A percentile compares a stretch with the other conserved stretches of the same genome.
These are phyloP conservation scores for Sporothrix humicola DNA, from an alignment of 2,329 filamentous ascomycete species.

Conservation along the genomic window DNA sequence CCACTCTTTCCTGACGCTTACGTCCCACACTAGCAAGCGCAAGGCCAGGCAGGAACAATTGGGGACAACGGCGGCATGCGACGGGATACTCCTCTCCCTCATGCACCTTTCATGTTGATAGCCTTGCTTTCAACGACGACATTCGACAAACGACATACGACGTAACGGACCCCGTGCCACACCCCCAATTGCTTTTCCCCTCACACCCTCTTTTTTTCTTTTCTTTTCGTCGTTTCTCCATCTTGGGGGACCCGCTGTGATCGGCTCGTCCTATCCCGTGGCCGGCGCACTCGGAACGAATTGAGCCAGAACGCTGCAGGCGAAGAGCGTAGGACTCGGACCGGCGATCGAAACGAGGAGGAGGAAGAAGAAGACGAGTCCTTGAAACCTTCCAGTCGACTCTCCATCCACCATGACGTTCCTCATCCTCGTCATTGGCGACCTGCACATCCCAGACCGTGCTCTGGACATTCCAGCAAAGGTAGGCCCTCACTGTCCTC, in stretches of 20 bases:
- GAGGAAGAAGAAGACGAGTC: background rate
- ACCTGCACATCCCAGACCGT: slow-evolving; percentile 91
- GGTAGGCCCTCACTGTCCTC: slow-evolving; percentile 54
- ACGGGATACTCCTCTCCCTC: slow-evolving; percentile 14
- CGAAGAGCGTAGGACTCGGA: background rate
- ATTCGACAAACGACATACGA: background rate
- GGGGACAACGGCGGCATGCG: slow-evolving; percentile 18
- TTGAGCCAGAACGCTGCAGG: background rate
- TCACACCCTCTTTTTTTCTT: no score
- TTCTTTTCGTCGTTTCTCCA: background rate
- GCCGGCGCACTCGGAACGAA: slow-evolving; percentile 11
- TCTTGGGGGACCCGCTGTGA: slow-evolving; percentile 11
- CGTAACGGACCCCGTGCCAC: background rate
- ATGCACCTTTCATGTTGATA: slow-evolving; percentile 12
- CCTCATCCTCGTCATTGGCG: slow-evolving; percentile 88
- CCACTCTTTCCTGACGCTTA: slow-evolving; percentile 21
- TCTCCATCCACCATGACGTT: slow-evolving; percentile 73
- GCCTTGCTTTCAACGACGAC: slow-evolving; percentile 17
- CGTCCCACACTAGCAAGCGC: slow-evolving; percentile 22
- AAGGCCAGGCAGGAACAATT: slow-evolving; percentile 4
- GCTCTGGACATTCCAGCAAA: slow-evolving; percentile 90
- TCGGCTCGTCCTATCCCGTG: slow-evolving; percentile 11
- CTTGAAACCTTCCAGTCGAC: background rate
- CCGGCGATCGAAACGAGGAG: background rate
- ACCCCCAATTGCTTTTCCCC: background rate